Conservation (phyloP, 2,329 filamentous ascomycete genomes). For the Mollisia scopiformis region DNA sequence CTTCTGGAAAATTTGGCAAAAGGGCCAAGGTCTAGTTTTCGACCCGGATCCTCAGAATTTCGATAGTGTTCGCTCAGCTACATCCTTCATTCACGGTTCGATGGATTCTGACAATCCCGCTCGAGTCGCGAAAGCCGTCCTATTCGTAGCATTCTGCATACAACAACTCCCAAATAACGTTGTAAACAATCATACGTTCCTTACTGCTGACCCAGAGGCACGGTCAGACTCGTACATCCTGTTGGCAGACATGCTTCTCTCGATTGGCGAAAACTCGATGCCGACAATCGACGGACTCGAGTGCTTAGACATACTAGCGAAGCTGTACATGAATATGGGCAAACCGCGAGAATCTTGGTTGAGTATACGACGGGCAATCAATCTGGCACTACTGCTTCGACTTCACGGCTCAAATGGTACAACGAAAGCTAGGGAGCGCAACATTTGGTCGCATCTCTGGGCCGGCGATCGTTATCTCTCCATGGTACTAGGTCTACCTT, state of each 20-base stretch:
- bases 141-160: conserved; percentile 48
- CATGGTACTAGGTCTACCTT: conserved; percentile 56
- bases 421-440: conserved; percentile 35
- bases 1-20: not conserved
- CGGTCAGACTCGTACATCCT: conserved; percentile 49
- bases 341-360: conserved; percentile 59
- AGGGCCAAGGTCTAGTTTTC: not conserved
- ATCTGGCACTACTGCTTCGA: conserved; percentile 54
- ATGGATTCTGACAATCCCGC: conserved; percentile 40
- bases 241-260: conserved; percentile 48
- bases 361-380: conserved; percentile 51
- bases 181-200: conserved; percentile 40
- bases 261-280: conserved; percentile 51
- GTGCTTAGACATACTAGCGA: conserved; percentile 51
- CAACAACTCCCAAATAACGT: conserved; percentile 43
- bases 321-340: conserved; percentile 57
- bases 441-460: conserved; percentile 44
- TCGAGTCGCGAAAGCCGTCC: conserved; percentile 43
- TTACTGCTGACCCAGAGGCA: conserved; percentile 44
- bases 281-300: conserved; percentile 56
- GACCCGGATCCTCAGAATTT: not conserved
- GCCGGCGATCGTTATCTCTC: conserved; percentile 53
- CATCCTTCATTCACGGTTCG: conserved; percentile 42
- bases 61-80: conserved; percentile 5
- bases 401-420: conserved; percentile 35